These are phyloP conservation scores for Haplosporangium sp. DNA, from an alignment of 371 early-diverging fungal genomes.

Conservation along the genomic window DNA sequence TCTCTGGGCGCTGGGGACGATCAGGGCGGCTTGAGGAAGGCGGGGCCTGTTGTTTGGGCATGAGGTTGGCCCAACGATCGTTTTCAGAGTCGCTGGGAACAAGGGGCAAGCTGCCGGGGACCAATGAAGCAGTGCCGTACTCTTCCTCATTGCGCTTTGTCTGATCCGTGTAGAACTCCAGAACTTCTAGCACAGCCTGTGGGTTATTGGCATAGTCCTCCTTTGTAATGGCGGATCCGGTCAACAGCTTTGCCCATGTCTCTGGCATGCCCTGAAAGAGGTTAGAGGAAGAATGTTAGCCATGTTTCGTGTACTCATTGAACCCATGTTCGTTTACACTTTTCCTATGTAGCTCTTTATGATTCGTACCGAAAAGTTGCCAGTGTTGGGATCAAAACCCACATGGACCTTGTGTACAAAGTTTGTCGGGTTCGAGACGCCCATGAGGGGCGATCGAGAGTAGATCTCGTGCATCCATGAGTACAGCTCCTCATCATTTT, in stretches of 20 bases:
- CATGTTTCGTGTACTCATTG: background rate
- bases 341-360: background rate
- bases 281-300: background rate
- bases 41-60: constrained; percentile 40
- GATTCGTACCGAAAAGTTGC: constrained; percentile 89
- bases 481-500: constrained; percentile 94
- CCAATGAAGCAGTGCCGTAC: constrained; percentile 54
- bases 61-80: constrained; percentile 53
- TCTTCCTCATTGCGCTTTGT: constrained; percentile 65
- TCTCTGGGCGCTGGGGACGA: constrained; percentile 45
- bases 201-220: constrained; percentile 97
- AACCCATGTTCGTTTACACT: background rate
- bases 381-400: constrained; percentile 94
- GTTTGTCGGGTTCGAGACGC: constrained; percentile 94
- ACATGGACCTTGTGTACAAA: constrained; percentile 97
- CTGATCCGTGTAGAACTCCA: constrained; percentile 95
- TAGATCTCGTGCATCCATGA: constrained; percentile 97
- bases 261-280: constrained; percentile 85
- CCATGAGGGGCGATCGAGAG: constrained; percentile 85
- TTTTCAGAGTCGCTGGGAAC: constrained; percentile 28
- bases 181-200: constrained; percentile 96
- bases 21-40: constrained; percentile 43
- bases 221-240: constrained; percentile 91
- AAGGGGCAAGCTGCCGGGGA: constrained; percentile 36
- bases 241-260: constrained; percentile 91